Evolutionary conservation across 2,329 filamentous ascomycete genomes (phyloP), one percentile per base, ranked within the genome.

Genomic region (Pseudocercospora fuligena): DNA sequence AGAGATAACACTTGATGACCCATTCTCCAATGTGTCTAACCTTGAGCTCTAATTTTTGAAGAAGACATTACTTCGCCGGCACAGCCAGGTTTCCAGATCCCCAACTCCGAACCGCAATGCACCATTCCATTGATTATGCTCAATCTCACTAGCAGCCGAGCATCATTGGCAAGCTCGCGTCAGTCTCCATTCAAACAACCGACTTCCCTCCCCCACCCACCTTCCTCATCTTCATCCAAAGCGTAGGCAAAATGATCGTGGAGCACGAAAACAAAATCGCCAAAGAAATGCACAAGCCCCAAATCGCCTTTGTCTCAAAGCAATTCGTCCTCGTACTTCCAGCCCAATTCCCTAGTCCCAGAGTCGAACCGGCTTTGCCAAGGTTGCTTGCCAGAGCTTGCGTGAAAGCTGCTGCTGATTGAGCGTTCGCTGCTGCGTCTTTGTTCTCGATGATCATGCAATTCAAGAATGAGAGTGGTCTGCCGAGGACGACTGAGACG

Each of bases 301-400:
- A 97, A 71, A 95, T 87, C 16, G 91, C 88, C 85, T 97, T 96
- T 78, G 93, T 89, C 82, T 95, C 89, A 75, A 89, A 88, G 82
- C 94, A 97, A 63, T 91, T 91, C 19, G 86, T 75, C 76, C 84
- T 86, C 12, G 83, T 88, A 8, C 85, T 83, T n/a, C 86, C 86
- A 53, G 87, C 86, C 86, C 86, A 89, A 64, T 82, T 79, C 14
- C 75, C 74, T 66, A 88, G 82, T 21, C 82, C 80, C 63, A 88
- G 75, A 47, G 77, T 82, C 6, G 82, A 81, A n/a, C 82, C 83
- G 59, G 82, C 78, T 57, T 82, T 81, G 64, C 83, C 82, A 40
- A 88, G 76, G 67, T 85, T 87, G 66, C 80, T 81, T 23, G 82
- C 81, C 3, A 89, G 75, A 11, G 83, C 82, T 16, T 82, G 82